These are phyloP conservation scores for Nakazawaea holstii DNA, from an alignment of 805 yeast genomes.

Conservation along the genomic window DNA sequence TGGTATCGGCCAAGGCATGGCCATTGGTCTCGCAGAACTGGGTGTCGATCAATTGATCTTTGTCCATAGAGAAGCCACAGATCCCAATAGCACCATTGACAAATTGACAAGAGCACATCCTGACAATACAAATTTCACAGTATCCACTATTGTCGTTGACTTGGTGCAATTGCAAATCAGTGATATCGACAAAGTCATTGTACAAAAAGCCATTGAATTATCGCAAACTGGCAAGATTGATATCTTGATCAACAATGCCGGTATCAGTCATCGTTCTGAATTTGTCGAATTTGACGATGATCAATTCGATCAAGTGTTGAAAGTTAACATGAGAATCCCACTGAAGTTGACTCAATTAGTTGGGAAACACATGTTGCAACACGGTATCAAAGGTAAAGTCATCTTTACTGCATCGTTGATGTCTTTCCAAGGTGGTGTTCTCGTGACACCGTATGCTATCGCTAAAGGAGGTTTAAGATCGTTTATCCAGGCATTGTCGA, in stretches of 20 bases:
- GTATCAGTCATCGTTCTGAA: constrained; percentile 26
- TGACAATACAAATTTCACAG: constrained; percentile 21
- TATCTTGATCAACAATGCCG: constrained; percentile 30
- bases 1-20: constrained; percentile 53
- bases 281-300: constrained; percentile 31
- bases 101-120: constrained; percentile 19
- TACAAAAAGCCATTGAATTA: constrained; percentile 23
- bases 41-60: constrained; percentile 36
- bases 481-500: constrained; percentile 31
- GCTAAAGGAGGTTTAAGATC: constrained; percentile 35
- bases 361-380: constrained; percentile 30
- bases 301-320: constrained; percentile 32
- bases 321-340: constrained; percentile 35
- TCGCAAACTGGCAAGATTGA: constrained; percentile 26
- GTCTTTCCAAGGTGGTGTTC: constrained; percentile 35
- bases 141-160: constrained; percentile 22
- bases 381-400: constrained; percentile 31
- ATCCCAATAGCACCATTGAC: constrained; percentile 23
- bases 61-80: constrained; percentile 30
- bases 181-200: constrained; percentile 24
- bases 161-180: constrained; percentile 21
- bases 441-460: constrained; percentile 34
- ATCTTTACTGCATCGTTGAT: constrained; percentile 36
- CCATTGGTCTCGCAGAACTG: constrained; percentile 46
- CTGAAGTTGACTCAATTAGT: constrained; percentile 29